Percentiles rank a stretch among this genome's conserved stretches.
Conservation (phyloP, 371 early-diverging fungal species). For the Apophysomyces ossiformis region DNA sequence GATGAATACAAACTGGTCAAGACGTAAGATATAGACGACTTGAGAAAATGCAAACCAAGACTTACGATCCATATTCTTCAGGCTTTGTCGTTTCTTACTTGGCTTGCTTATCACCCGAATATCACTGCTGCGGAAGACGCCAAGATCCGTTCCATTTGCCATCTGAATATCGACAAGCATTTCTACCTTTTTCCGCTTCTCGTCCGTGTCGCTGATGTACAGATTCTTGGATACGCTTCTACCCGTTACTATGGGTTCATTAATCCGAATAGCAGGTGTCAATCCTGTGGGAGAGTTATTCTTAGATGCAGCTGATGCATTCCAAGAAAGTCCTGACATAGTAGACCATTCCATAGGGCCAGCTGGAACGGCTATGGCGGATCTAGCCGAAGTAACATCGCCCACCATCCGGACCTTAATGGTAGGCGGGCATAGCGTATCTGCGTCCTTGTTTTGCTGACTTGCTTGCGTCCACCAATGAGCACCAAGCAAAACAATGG, state of each 20-base stretch:
- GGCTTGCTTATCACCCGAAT: slow-evolving; percentile 84
- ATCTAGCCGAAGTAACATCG: slow-evolving; percentile 27
- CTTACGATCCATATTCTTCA: slow-evolving; percentile 68
- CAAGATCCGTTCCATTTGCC: slow-evolving; percentile 58
- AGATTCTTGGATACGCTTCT: slow-evolving; percentile 74
- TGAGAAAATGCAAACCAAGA: not conserved
- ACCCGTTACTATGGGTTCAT: slow-evolving; percentile 48
- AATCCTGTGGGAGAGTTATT: not conserved
- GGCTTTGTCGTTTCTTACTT: slow-evolving; percentile 77
- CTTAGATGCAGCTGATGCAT: slow-evolving; percentile 2
- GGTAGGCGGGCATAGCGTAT: slow-evolving; percentile 26
- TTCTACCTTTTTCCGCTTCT: slow-evolving; percentile 72
- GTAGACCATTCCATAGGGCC: slow-evolving; percentile 51
- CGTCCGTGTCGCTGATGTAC: slow-evolving; percentile 76
- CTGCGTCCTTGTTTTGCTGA: slow-evolving; percentile 1
- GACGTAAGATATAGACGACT: not conserved
- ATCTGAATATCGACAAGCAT: slow-evolving; percentile 68
- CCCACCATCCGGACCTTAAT: slow-evolving; percentile 40
- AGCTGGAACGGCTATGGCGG: slow-evolving; percentile 22
- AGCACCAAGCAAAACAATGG: slow-evolving; percentile 71
- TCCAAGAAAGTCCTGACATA: slow-evolving; percentile 28
- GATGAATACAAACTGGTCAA: slow-evolving; percentile 64
- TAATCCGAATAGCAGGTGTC: slow-evolving; percentile 4
- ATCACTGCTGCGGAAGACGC: slow-evolving; percentile 69
- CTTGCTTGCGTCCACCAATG: slow-evolving; percentile 60